Base-by-base conservation (phyloP, 2,329 filamentous ascomycete species). In the Tolypocladium tropicale region DNA sequence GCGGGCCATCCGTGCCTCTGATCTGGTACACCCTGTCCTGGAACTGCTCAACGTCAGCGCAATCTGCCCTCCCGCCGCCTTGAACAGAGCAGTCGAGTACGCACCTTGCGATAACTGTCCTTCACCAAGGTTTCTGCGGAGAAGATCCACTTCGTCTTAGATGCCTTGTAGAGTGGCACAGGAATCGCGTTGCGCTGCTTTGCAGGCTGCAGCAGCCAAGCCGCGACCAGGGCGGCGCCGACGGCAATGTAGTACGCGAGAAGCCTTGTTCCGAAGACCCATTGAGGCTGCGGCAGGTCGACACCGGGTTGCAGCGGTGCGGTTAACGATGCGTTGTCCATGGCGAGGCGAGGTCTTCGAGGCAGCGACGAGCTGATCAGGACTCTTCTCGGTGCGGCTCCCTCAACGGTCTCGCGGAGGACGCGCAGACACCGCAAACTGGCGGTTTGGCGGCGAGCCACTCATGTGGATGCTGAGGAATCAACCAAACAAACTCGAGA, bases 71-170 rank as follows among this genome's bases (percentile, higher is more conserved):
- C 23, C 6, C 3, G 14, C 23, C 4, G 23, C 23, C 9, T 18
- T 14, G 14, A 23, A 10, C 2, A 11, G 12, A 33, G 53, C 28
- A 12, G 7, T 23, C 43, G 12, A 23, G 4, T 16, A 48, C 61
- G 16, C 53, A 78, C 76, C 70, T 78, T 77, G 60, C 64, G 65
- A 57, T 80, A 80, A 62, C 77, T 80, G 49, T 79, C 74, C 54
- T 70, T 71, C 18, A 79, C 71, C 36, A 78, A 63, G 1, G 63
- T 66, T 62, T 80, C 77, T 30, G 77, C 77, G 56, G 72, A 71
- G 54, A 79, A 78, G 60, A 79, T 76, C 77, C 77, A 79, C 64
- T 74, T 78, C 53, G 70, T 67, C 61, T 74, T 75, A 7, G 75
- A 70, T 0, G 76, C 77, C 59, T 76, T 74, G 64, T 77, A 80